Evolutionary conservation across 129 eudicot species (phyloP), one percentile per base, ranked within the genome.

Genomic region (Arctium minus): DNA sequence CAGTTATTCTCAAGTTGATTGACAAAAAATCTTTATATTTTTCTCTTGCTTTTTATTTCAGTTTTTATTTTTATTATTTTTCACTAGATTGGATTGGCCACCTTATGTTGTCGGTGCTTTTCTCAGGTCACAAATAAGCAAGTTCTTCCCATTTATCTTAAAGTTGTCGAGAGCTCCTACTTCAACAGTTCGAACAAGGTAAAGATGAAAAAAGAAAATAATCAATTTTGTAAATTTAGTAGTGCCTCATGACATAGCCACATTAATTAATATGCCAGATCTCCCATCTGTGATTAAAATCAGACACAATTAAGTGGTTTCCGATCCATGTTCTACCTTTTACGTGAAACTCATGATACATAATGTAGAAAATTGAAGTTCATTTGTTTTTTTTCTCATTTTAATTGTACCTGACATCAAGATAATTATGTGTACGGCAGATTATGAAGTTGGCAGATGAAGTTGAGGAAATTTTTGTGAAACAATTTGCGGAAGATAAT

Each of bases 121-220:
- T 65, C 82, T 81, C 97, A 96, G 99, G 99, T 96, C 80, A 96
- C 98, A 36, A 86, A 84, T 90, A 93, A 93, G 88, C 88, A 96
- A 87, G 96, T 92, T 53, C 98, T 96, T 82, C 98, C 97, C 35
- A 84, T 93, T 75, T 96, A 96, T 75, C 82, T 96, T 73, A 89
- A 87, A 93, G 99, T 93, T 77, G 99, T 96, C 4, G 99, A 96
- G 84, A 89, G 94, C 88, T 96, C 99, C 79, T 92, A 93, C 92
- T 96, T 96, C 90, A 92, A 96, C 91, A 92, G 89, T 87, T 96
- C 99, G 46, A 90, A 92, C 91, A 90, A 90, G 98, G 99, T 96
- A 87, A 84, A 17, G 44, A 5, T 13, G 40, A 37, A 64, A 65
- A 69, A 74, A 30, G 10, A 64, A 37, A 42, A 77, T 8, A 29